Conservation (phyloP, 148 eudicot species). For the Vaccinium myrtillus region DNA sequence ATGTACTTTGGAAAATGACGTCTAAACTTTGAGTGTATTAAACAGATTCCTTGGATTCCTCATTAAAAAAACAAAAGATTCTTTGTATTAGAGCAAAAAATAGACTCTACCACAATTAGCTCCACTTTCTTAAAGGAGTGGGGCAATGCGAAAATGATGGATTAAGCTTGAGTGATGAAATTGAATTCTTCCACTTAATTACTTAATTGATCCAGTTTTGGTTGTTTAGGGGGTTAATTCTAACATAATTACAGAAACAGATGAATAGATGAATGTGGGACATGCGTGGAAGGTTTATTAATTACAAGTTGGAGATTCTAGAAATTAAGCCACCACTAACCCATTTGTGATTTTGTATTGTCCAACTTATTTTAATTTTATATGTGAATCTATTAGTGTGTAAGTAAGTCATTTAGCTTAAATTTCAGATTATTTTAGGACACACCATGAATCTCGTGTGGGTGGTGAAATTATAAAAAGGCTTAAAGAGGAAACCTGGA, state of each 20-base stretch:
- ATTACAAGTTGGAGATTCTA: neutral
- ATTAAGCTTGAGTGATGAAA: constrained; percentile 15
- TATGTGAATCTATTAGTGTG: neutral
- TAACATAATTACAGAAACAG: too few relatives aligned
- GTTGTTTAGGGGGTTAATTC: neutral
- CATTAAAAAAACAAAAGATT: neutral
- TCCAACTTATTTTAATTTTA: neutral
- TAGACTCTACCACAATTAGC: neutral
- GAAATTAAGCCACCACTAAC: neutral
- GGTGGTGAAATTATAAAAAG: too few relatives aligned
- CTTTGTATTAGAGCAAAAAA: neutral
- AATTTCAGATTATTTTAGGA: too few relatives aligned
- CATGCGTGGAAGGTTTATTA: neutral
- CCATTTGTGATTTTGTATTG: neutral
- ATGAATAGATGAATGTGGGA: neutral
- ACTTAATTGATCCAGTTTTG: neutral
- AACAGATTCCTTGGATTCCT: constrained; percentile 4
- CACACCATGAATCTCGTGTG: too few relatives aligned
- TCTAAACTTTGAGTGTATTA: neutral
- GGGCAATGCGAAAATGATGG: neutral
- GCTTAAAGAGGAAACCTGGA: too few relatives aligned
- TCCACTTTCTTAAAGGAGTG: neutral
- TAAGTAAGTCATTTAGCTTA: too few relatives aligned
- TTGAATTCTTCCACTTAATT: neutral
- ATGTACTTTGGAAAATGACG: neutral